Percentiles rank a stretch among this genome's conserved stretches.
Conservation (phyloP, 306 rosid species). For the Prinsepia uniflora region DNA sequence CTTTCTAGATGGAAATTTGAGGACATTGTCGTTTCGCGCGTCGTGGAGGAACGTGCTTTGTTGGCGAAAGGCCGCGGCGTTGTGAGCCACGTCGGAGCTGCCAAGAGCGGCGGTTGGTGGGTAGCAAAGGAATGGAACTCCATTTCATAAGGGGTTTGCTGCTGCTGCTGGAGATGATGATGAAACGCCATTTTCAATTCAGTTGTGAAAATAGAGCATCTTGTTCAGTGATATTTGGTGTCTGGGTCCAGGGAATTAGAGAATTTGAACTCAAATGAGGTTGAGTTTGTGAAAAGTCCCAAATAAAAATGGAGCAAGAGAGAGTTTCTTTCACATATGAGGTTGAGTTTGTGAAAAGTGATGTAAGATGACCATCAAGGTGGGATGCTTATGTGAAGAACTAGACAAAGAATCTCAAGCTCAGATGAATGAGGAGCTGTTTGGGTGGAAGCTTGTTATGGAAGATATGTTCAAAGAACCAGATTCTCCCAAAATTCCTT, state of each 20-base stretch:
- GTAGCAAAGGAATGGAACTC: constrained; percentile 43
- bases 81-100: constrained; percentile 52
- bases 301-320: constrained; percentile 71
- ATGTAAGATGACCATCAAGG: constrained; percentile 87
- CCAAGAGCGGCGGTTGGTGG: constrained; percentile 24
- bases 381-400: constrained; percentile 99
- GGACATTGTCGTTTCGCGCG: constrained; percentile 25
- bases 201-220: neutral
- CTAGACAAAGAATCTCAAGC: constrained; percentile 96
- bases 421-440: constrained; percentile 96
- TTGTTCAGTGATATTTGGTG: too few species aligned
- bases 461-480: constrained; percentile 98
- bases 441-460: constrained; percentile 98
- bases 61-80: constrained; percentile 43
- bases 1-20: constrained; percentile 21
- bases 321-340: constrained; percentile 11
- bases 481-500: constrained; percentile 67
- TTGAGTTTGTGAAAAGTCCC: constrained; percentile 46
- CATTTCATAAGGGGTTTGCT: constrained; percentile 41
- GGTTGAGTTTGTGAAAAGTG: constrained; percentile 36
- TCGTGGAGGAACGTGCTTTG: constrained; percentile 50
- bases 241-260: too few species aligned
- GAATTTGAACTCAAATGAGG: too few species aligned
- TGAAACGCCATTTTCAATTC: constrained; percentile 52
- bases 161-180: constrained; percentile 31